Conservation (phyloP, 2,329 filamentous ascomycete species). For the Pestalotiopsis sp. region DNA sequence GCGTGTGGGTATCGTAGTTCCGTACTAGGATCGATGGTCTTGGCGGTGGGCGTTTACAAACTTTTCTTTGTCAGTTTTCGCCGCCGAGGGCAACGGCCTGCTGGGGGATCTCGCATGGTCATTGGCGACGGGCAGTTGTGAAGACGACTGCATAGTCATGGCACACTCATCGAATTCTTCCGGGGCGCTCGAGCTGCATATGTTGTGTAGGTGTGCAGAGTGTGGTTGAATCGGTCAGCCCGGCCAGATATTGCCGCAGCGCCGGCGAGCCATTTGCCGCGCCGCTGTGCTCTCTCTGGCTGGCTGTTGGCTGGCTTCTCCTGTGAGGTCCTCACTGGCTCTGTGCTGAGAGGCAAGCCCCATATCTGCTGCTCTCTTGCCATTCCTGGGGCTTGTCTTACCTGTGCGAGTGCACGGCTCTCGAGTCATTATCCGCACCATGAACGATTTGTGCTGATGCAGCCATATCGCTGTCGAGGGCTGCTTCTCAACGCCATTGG, state of each 20-base stretch:
- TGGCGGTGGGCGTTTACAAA: background rate
- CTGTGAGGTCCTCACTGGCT: background rate
- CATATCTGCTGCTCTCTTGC: slow-evolving; percentile 2
- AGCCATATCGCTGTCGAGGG: background rate
- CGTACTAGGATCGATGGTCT: slow-evolving; percentile 1
- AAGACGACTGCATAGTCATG: background rate
- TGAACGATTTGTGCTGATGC: background rate
- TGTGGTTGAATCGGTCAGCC: slow-evolving; percentile 8
- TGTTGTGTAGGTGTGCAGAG: background rate
- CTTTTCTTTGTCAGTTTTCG: background rate
- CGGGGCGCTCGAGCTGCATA: background rate
- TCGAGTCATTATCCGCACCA: slow-evolving; percentile 6
- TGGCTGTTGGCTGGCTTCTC: too few relatives aligned
- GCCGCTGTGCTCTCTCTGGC: background rate
- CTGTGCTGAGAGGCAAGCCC: background rate
- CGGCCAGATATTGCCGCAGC: slow-evolving; percentile 7
- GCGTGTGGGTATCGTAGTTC: background rate
- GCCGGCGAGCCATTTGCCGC: slow-evolving; percentile 3
- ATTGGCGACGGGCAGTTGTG: background rate
- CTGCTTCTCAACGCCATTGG: background rate
- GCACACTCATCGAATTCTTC: background rate
- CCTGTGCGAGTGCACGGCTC: slow-evolving; percentile 6
- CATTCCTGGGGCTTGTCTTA: background rate
- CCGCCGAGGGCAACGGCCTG: background rate
- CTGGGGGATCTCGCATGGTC: background rate